A percentile compares a stretch with the other conserved stretches of the same genome.
phyloP scores from a whole-genome alignment of 2,329 filamentous ascomycete species.

The Sporothrix mexicana region DNA sequence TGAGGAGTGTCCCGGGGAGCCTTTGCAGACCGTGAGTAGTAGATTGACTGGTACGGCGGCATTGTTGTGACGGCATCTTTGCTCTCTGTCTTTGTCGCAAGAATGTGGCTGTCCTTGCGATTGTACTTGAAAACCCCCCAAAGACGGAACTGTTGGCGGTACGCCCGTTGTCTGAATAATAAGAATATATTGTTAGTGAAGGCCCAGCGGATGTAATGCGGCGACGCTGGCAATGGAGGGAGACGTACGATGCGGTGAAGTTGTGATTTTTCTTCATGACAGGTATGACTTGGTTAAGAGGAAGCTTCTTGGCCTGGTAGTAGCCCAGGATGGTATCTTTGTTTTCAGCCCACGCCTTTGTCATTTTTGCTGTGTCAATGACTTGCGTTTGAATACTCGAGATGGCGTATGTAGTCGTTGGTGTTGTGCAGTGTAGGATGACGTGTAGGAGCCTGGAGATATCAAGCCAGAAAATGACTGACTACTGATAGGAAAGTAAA shows the following conservation, averaged over 20 bases:
- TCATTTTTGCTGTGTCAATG: slow-evolving; percentile 45
- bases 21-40: no score
- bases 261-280: neutral
- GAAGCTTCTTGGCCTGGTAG: slow-evolving; percentile 41
- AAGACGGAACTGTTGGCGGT: slow-evolving; percentile 31
- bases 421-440: neutral
- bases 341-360: slow-evolving; percentile 52
- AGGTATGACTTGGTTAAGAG: slow-evolving; percentile 13
- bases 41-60: neutral
- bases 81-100: no score
- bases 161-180: slow-evolving; percentile 28
- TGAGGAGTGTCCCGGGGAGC: neutral
- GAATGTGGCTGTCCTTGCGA: slow-evolving; percentile 12
- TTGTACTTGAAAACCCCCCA: slow-evolving; percentile 31
- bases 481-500: neutral
- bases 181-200: neutral
- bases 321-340: slow-evolving; percentile 47
- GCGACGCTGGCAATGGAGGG: neutral
- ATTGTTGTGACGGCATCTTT: neutral
- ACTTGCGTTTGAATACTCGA: no score
- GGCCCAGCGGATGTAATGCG: neutral
- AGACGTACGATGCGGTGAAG: slow-evolving; percentile 29
- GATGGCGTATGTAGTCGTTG: no score
- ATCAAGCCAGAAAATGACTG: neutral
- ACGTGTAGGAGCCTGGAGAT: neutral